Evolutionary conservation across 140 eudicot species (phyloP), one percentile per base, ranked within the genome.

Genomic region (Cichorium intybus): DNA sequence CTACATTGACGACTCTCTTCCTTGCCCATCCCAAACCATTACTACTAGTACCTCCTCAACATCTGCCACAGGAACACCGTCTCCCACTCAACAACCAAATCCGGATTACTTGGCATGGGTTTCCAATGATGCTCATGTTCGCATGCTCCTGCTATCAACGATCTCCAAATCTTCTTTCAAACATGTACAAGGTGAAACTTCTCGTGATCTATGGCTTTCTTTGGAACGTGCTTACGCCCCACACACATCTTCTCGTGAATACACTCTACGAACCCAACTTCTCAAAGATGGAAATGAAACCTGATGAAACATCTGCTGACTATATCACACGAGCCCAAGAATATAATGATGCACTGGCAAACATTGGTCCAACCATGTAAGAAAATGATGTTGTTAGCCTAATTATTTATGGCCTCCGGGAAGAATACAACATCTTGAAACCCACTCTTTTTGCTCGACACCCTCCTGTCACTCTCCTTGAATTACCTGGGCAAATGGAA

Each of bases 191-290:
- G 46, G 63, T 57, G 26, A 57, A 0, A 57, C 63, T 16, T 55
- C 61, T 55, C 23, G 39, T 55, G 61, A 26, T 55, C 61, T n/a
- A n/a, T n/a, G n/a, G n/a, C n/a, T n/a, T 6, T 55, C 61, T 11
- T 4, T 49, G 11, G 26, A 49, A 49, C 10, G 11, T 49, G 55
- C 17, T 5, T n/a, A n/a, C n/a, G n/a, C n/a, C n/a, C n/a, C n/a
- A n/a, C 24, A 49, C 17, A 4, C 55, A 4, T 49, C 55, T 7
- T 2, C 55, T 49, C 24, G 2, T 49, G n/a, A n/a, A n/a, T n/a
- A n/a, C n/a, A n/a, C n/a, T n/a, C n/a, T n/a, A n/a, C n/a, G n/a
- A n/a, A n/a, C n/a, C n/a, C n/a, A n/a, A n/a, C n/a, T n/a, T n/a
- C n/a, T n/a, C n/a, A n/a, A n/a, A n/a, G n/a, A n/a, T n/a, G n/a